Conservation (phyloP, 768 basidiomycete species). For the Tricholoma furcatifolium region DNA sequence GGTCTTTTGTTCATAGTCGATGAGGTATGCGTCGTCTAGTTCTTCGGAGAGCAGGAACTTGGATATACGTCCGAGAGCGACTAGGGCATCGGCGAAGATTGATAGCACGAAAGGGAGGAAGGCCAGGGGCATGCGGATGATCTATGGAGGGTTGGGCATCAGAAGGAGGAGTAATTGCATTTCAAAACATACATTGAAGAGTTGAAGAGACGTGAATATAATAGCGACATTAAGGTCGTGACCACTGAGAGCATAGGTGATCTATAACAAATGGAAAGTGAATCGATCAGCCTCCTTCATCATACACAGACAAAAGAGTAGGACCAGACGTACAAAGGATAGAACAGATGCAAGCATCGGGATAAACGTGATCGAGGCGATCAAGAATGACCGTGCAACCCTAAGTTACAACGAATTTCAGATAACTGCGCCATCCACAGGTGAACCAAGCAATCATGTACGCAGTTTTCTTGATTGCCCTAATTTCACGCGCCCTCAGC, state of each 20-base stretch:
- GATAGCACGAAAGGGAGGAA: conserved; percentile 55
- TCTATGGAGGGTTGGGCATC: conserved; percentile 28
- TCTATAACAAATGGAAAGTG: conserved; percentile 32
- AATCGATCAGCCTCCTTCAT: neutral
- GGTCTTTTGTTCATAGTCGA: conserved; percentile 33
- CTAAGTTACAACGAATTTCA: conserved; percentile 17
- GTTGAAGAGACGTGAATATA: conserved; percentile 56
- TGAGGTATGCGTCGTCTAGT: conserved; percentile 41
- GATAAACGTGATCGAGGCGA: conserved; percentile 45
- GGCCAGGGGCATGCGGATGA: conserved; percentile 56
- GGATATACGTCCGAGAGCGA: conserved; percentile 48
- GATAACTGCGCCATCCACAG: neutral
- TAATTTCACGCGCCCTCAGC: conserved; percentile 37
- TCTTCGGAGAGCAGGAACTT: conserved; percentile 57
- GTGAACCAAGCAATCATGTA: conserved; percentile 19
- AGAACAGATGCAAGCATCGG: conserved; percentile 50
- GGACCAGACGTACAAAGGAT: conserved; percentile 40
- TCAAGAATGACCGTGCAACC: conserved; percentile 33
- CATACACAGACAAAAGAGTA: neutral
- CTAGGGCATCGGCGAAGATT: conserved; percentile 44
- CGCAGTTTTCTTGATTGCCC: conserved; percentile 35
- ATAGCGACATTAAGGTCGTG: conserved; percentile 50
- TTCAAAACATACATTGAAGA: conserved; percentile 44
- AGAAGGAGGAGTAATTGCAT: conserved; percentile 13
- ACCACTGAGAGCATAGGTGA: conserved; percentile 59